Base-by-base conservation (phyloP, 2,329 filamentous ascomycete genomes). In the Aspergillus ochraceoroseus region DNA sequence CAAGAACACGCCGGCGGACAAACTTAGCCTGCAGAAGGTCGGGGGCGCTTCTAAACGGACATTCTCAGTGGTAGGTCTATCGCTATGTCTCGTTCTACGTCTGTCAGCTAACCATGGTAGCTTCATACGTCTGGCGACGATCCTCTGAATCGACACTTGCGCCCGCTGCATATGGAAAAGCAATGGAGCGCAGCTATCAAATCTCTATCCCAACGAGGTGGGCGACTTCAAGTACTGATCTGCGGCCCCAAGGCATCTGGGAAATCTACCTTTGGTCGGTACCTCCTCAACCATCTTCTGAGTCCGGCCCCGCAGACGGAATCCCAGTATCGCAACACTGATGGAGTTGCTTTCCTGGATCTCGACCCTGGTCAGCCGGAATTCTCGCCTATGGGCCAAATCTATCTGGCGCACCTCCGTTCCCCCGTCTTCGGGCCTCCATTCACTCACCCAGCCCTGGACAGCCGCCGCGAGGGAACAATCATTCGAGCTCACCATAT, bases 351-450 rank as follows among this genome's bases (percentile, higher is more conserved):
- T 38, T 75, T 75, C 45, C 63, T 82, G 11, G 79, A 82, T 47
- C 64, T 82, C 2, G 77, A 82, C 47, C 71, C 75, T 5, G 71
- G 70, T 5, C 74, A 77, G 49, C 76, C 77, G 7, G 77, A 81
- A 52, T 79, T 78, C 49, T 70, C 70, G 1, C 68, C 76, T 5
- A 74, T 75, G 44, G 78, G 79, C 2, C 74, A 77, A 38, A 61
- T 82, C 8, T 80, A 77, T 28, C 67, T 82, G 7, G 64, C 73
- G 3, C 67, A 75, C 35, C 57, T 81, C 9, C 62, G 61, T 14
- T 59, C 68, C 9, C 70, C 73, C 3, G 67, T 75, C 28, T 67
- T 81, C 28, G 76, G 77, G 0, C 76, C 77, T 11, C 65, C 74
- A 2, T 80, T 76, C 49, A 72, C 73, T 1, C 75, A 80, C 51